Evolutionary conservation across 495 filamentous ascomycete genomes (phyloP).

Genomic region (Usnea hakonensis): DNA sequence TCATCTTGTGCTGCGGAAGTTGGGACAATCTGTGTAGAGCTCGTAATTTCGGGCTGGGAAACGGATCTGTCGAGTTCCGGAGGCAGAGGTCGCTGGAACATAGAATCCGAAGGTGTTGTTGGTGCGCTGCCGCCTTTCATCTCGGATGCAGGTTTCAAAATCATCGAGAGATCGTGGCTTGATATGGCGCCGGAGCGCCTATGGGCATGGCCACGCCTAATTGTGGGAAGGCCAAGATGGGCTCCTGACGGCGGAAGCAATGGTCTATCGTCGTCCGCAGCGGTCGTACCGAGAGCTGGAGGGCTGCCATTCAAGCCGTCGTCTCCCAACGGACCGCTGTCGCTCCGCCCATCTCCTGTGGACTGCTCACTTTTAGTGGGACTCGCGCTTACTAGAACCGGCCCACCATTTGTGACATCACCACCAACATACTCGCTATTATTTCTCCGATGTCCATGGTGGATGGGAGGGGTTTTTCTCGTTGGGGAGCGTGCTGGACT

Average conservation of each 20-base stretch:
- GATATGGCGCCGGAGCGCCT: slow-evolving; percentile 81
- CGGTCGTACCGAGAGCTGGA: slow-evolving; percentile 52
- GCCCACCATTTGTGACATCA: slow-evolving; percentile 53
- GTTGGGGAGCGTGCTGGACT: slow-evolving; percentile 30
- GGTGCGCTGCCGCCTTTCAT: slow-evolving; percentile 57
- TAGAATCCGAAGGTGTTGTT: slow-evolving; percentile 50
- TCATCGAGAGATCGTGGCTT: slow-evolving; percentile 68
- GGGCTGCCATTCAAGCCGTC: slow-evolving; percentile 53
- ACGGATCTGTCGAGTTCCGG: slow-evolving; percentile 32
- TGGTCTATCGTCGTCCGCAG: slow-evolving; percentile 53
- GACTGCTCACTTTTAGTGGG: slow-evolving; percentile 25
- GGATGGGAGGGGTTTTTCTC: slow-evolving; percentile 20
- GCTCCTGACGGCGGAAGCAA: slow-evolving; percentile 40
- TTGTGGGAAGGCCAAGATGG: slow-evolving; percentile 36
- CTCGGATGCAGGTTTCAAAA: slow-evolving; percentile 52
- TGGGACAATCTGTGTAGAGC: slow-evolving; percentile 28
- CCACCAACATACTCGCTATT: slow-evolving; percentile 79
- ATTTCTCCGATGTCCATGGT: slow-evolving; percentile 58
- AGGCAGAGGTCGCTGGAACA: slow-evolving; percentile 25
- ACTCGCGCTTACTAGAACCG: slow-evolving; percentile 48
- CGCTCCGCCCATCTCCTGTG: slow-evolving; percentile 60
- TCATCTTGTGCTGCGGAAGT: slow-evolving; percentile 12
- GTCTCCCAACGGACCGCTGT: slow-evolving; percentile 72
- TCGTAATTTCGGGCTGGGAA: slow-evolving; percentile 33
- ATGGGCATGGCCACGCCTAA: slow-evolving; percentile 69